These are phyloP conservation scores for Metschnikowia continentalis DNA, from an alignment of 805 yeast species.

Conservation along the genomic window DNA sequence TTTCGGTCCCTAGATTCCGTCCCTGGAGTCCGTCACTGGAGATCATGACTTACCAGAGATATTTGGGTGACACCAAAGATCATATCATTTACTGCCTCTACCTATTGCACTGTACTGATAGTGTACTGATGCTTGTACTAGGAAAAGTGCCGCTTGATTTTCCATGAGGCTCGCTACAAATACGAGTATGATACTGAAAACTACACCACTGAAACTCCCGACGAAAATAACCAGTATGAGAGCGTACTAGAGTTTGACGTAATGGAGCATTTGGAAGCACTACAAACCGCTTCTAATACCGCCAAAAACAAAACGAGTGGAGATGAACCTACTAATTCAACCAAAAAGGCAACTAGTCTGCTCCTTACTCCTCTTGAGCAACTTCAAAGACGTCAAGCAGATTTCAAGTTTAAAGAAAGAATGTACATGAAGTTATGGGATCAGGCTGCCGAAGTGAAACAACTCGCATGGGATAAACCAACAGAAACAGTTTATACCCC, in stretches of 20 bases:
- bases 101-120: no score
- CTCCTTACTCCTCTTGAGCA: conserved; percentile 1
- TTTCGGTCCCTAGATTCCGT: no score
- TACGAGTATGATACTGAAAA: conserved; percentile 26
- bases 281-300: not conserved
- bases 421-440: conserved; percentile 8
- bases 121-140: no score
- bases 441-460: conserved; percentile 6
- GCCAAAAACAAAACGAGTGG: not conserved
- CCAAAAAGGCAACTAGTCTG: not conserved
- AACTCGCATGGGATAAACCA: conserved; percentile 7
- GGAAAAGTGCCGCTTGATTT: conserved; percentile 23
- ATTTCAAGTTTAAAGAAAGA: conserved; percentile 6
- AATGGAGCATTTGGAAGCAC: conserved; percentile 10
- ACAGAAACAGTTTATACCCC: not conserved
- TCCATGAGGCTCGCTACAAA: conserved; percentile 21
- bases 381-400: conserved; percentile 1
- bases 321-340: not conserved
- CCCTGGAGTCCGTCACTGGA: no score
- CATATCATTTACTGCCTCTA: no score
- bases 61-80: no score
- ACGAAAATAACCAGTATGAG: conserved; percentile 2
- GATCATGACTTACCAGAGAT: no score
- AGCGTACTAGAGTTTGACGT: conserved; percentile 11
- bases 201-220: conserved; percentile 6